Conservation (phyloP, 176 grass and related monocot genomes). For the Zizania latifolia region DNA sequence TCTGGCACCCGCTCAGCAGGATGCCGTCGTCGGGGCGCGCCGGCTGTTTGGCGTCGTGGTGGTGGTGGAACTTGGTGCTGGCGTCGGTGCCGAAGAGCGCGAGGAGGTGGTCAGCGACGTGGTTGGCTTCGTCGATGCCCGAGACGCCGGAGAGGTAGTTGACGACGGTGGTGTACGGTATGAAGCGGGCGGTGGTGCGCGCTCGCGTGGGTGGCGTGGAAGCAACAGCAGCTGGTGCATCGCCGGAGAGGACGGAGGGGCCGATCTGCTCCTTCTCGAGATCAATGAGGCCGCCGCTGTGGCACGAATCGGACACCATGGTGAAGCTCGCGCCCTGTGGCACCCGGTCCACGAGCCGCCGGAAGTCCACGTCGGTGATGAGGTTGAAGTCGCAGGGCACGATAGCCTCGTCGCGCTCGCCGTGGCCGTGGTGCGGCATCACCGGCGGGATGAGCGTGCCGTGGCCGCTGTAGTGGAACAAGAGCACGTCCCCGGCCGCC, state of each 20-base stretch:
- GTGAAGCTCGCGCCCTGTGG: conserved; percentile 59
- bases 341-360: conserved; percentile 58
- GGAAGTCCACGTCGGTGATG: conserved; percentile 75
- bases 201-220: neutral
- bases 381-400: conserved; percentile 93
- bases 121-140: conserved; percentile 35
- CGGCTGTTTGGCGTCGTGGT: neutral
- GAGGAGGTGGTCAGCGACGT: conserved; percentile 57
- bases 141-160: conserved; percentile 50
- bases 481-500: conserved; percentile 52
- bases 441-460: conserved; percentile 59
- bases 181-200: neutral
- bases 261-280: conserved; percentile 91
- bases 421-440: conserved; percentile 9
- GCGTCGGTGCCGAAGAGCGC: conserved; percentile 57
- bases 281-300: conserved; percentile 94
- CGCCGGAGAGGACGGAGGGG: conserved; percentile 14
- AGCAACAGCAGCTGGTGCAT: neutral
- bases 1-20: conserved; percentile 82
- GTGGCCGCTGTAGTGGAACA: conserved; percentile 91
- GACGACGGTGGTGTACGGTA: conserved; percentile 44
- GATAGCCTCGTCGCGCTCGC: conserved; percentile 53
- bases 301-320: conserved; percentile 78
- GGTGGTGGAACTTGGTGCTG: conserved; percentile 49
- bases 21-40: conserved; percentile 40